phyloP scores from a whole-genome alignment of 1,284 basidiomycete species.

The Ganoderma boninense region DNA sequence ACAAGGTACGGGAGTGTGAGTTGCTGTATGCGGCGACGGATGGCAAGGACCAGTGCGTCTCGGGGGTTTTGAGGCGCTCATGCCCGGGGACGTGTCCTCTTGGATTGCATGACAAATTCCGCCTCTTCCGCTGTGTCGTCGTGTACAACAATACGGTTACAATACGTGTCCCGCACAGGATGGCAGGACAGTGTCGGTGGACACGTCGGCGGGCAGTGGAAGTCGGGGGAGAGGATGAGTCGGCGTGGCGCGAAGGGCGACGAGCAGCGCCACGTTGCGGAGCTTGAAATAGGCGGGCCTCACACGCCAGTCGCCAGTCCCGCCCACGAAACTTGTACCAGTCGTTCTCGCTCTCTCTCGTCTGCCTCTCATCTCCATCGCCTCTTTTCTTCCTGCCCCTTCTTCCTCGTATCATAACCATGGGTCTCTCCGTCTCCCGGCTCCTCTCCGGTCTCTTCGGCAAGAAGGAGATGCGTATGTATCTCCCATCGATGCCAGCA shows the following conservation, averaged over 20 bases:
- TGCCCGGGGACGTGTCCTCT: no score
- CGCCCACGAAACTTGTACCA: conserved; percentile 28
- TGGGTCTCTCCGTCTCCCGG: conserved; percentile 89
- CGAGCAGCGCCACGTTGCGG: conserved; percentile 37
- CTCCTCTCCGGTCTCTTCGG: conserved; percentile 92
- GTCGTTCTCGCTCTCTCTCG: conserved; percentile 36
- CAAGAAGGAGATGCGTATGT: conserved; percentile 99
- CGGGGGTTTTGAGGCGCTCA: not conserved
- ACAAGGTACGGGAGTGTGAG: not conserved
- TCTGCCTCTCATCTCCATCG: conserved; percentile 29
- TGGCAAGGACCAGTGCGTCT: not conserved
- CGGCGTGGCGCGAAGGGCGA: conserved; percentile 14
- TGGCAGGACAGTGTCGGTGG: not conserved
- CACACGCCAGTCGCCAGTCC: conserved; percentile 33
- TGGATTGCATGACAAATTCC: not conserved
- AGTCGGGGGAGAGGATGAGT: not conserved
- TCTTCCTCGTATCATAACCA: conserved; percentile 46
- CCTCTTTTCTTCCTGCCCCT: conserved; percentile 29
- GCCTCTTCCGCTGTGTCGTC: not conserved
- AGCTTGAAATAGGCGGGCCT: conserved; percentile 37
- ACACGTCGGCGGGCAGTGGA: not conserved
- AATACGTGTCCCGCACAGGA: not conserved
- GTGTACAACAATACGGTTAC: not conserved
- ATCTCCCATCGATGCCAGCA: conserved; percentile 38
- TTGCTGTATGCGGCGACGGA: not conserved